phyloP scores from a whole-genome alignment of 2,329 filamentous ascomycete species.

The Exophiala xenobiotica region DNA sequence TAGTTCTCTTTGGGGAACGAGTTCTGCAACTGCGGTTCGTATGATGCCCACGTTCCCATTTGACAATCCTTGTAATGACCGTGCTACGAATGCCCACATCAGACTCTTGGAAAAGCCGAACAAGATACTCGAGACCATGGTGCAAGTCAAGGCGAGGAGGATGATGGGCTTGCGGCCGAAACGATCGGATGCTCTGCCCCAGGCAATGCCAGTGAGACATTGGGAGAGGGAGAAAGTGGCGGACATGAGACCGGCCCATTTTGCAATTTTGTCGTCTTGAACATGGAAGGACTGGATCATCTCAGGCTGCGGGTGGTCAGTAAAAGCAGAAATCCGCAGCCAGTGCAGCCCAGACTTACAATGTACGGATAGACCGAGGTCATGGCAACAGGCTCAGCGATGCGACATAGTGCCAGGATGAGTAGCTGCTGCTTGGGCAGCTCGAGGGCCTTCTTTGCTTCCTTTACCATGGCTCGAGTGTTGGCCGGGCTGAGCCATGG shows the following conservation, averaged over 20 bases:
- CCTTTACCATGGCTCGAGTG: conserved; percentile 23
- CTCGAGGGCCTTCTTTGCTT: conserved; percentile 48
- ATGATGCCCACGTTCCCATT: conserved; percentile 97
- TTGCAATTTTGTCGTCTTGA: conserved; percentile 68
- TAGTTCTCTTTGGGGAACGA: conserved; percentile 81
- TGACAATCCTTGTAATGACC: conserved; percentile 75
- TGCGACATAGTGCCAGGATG: conserved; percentile 75
- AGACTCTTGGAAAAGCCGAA: conserved; percentile 83
- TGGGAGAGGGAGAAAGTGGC: conserved; percentile 72
- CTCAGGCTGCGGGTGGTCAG: conserved; percentile 58
- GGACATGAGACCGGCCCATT: conserved; percentile 75
- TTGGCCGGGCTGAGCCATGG: conserved; percentile 15
- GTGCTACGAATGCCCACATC: conserved; percentile 73
- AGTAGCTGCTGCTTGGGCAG: conserved; percentile 74
- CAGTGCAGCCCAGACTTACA: conserved; percentile 32
- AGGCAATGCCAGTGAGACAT: conserved; percentile 68
- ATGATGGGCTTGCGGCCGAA: conserved; percentile 83
- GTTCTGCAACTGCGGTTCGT: conserved; percentile 85
- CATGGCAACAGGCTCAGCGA: conserved; percentile 69
- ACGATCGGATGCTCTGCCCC: conserved; percentile 74
- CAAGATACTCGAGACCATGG: conserved; percentile 75
- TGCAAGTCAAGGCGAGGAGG: conserved; percentile 68
- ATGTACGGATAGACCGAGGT: conserved; percentile 68
- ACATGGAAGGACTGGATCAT: conserved; percentile 82
- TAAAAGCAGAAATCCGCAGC: neutral